Evolutionary conservation across 306 rosid species (phyloP), one percentile per base, ranked within the genome.

Genomic region (Inga laurina): DNA sequence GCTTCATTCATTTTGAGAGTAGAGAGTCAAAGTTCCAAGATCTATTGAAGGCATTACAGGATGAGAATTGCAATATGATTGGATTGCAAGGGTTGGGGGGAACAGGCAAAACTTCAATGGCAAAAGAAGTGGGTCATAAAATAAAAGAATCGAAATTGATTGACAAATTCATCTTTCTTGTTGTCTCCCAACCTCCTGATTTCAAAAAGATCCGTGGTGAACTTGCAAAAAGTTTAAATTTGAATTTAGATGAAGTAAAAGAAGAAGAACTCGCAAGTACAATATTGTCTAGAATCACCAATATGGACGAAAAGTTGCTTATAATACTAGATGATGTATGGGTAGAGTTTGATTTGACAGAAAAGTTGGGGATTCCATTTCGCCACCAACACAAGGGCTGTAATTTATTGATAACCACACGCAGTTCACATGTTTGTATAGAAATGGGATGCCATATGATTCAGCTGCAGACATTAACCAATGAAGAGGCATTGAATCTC

Each of bases 81-180:
- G 72, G 72, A 67, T 35, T 67, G 46, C 14, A 37, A 2, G 72
- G 72, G 4, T 0, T 67, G 13, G 72, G 72, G 21, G 46, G 72
- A 16, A 8, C 27, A 4, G 46, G 72, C 0, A 67, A 67, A 67
- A 67, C 46, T 22, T 16, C 45, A 15, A 35, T 67, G 72, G 74
- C 48, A 8, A 7, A 2, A 39, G 0, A 37, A 19, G 74, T 68
- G 2, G n/a, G 15, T 7, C 45, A 18, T 9, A 0, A 0, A 21
- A 52, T 35, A 16, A 24, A 68, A 39, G 48, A 8, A 68, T 46
- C 72, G 2, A 70, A 70, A 10, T 75, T 80, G 7, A 37, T 37
- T 69, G 79, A 80, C 15, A 16, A 84, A 70, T 81, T 80, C 7
- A n/a, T 79, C 22, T 32, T 57, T 56, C 77, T 59, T 4, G 15